Conservation (phyloP, 805 yeast genomes). For the Candida dajiaensis region DNA sequence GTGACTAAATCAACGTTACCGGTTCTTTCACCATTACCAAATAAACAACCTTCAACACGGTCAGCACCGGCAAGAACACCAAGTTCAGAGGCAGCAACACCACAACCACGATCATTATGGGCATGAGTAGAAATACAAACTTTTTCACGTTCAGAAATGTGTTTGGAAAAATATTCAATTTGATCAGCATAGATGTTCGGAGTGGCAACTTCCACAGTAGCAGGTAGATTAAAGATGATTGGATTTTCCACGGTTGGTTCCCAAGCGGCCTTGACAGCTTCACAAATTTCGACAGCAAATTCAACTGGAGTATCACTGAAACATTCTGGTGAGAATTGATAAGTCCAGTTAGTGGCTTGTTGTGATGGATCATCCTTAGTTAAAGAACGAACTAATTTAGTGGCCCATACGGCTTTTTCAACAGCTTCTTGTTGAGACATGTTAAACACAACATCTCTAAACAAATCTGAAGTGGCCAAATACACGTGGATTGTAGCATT, state of each 20-base stretch:
- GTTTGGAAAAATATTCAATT: conserved; percentile 64
- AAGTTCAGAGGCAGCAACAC: conserved; percentile 76
- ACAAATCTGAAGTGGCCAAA: conserved; percentile 69
- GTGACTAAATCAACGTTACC: conserved; percentile 79
- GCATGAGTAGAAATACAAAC: conserved; percentile 66
- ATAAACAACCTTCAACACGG: conserved; percentile 78
- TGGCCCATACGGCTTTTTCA: conserved; percentile 63
- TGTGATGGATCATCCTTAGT: conserved; percentile 70
- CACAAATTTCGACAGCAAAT: conserved; percentile 70
- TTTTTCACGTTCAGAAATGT: conserved; percentile 67
- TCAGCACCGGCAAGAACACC: conserved; percentile 81
- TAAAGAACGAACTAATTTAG: conserved; percentile 58
- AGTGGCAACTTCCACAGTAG: conserved; percentile 72
- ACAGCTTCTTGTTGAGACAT: conserved; percentile 67
- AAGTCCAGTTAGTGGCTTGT: conserved; percentile 61
- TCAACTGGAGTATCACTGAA: conserved; percentile 71
- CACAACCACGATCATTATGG: conserved; percentile 80
- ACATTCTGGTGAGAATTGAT: conserved; percentile 75
- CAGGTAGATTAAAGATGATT: conserved; percentile 73
- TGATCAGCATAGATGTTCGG: conserved; percentile 80
- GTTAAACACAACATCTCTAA: conserved; percentile 70
- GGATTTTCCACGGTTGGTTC: conserved; percentile 72
- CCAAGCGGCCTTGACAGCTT: conserved; percentile 76
- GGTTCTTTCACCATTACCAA: conserved; percentile 82
- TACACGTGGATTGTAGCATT: conserved; percentile 68